phyloP scores from a whole-genome alignment of 352 stramenopile species.

The Globisporangium cederbergense region DNA sequence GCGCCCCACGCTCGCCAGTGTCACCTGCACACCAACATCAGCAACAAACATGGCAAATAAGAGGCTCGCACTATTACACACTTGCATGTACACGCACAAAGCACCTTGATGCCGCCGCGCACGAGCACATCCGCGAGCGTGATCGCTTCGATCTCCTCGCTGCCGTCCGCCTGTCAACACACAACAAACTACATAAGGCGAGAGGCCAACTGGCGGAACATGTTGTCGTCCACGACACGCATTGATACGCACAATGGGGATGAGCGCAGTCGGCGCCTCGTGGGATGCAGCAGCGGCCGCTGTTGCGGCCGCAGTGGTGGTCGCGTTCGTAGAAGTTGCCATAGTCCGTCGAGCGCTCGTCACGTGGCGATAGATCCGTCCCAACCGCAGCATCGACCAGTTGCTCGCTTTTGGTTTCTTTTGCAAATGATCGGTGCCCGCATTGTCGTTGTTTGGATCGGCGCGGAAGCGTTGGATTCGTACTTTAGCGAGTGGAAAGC shows the following conservation, averaged over 20 bases:
- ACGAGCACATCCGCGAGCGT: constrained; percentile 71
- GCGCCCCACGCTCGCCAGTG: constrained; percentile 52
- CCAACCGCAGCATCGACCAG: constrained; percentile 1
- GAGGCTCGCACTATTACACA: not conserved
- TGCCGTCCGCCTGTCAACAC: constrained; percentile 57
- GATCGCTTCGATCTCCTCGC: constrained; percentile 81
- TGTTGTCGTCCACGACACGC: not conserved
- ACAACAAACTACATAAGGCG: not conserved
- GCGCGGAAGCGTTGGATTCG: not conserved
- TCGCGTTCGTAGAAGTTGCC: not conserved
- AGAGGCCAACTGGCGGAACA: not conserved
- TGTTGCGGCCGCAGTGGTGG: not conserved
- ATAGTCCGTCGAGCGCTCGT: constrained; percentile 6
- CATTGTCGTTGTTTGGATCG: not conserved
- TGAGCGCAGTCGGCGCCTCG: constrained; percentile 21
- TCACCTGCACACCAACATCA: constrained; percentile 28
- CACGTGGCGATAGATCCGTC: constrained; percentile 5
- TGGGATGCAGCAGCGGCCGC: not conserved
- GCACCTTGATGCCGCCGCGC: constrained; percentile 53
- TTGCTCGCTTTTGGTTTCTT: too few species aligned
- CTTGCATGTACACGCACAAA: not conserved
- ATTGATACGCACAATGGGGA: constrained; percentile 25
- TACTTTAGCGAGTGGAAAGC: not conserved
- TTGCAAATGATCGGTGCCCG: not conserved
- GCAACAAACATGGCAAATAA: not conserved